A percentile compares a stretch with the other conserved stretches of the same genome.
These are phyloP conservation scores for Lentinula raphanica DNA, from an alignment of 768 basidiomycete genomes.

Conservation along the genomic window DNA sequence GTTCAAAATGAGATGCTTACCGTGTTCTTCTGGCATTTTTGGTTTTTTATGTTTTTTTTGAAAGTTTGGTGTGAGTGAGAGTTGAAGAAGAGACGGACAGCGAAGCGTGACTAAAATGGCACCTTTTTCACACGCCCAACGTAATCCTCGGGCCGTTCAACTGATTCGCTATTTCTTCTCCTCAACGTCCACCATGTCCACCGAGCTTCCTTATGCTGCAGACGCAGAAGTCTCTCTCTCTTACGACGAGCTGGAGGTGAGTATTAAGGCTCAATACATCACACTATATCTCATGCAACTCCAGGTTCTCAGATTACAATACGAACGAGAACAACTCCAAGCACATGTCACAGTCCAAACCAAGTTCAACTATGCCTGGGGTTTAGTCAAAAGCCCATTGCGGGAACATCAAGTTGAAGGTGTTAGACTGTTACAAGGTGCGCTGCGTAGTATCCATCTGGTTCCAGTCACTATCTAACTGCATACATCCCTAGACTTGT, in stretches of 20 bases:
- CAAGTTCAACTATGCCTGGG: constrained; percentile 98
- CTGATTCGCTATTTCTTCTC: not conserved
- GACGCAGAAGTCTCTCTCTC: constrained; percentile 87
- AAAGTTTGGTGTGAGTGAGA: not conserved
- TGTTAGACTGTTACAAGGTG: constrained; percentile 86
- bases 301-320: constrained; percentile 82
- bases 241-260: constrained; percentile 86
- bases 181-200: constrained; percentile 39
- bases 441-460: not conserved
- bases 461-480: not conserved
- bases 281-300: not conserved
- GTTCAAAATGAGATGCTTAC: constrained; percentile 36
- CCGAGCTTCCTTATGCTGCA: constrained; percentile 92
- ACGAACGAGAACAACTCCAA: constrained; percentile 81
- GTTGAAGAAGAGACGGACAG: not conserved
- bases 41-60: not conserved
- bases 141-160: not conserved
- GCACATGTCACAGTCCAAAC: constrained; percentile 89
- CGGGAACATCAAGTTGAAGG: constrained; percentile 89
- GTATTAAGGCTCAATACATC: not conserved
- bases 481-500: constrained; percentile 62
- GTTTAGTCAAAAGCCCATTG: constrained; percentile 85
- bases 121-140: not conserved
- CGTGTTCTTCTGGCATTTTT: constrained; percentile 43
- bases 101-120: not conserved